Evolutionary conservation across 345 rosid genomes (phyloP), one percentile per base, ranked within the genome.

Genomic region (Garcia nutans): DNA sequence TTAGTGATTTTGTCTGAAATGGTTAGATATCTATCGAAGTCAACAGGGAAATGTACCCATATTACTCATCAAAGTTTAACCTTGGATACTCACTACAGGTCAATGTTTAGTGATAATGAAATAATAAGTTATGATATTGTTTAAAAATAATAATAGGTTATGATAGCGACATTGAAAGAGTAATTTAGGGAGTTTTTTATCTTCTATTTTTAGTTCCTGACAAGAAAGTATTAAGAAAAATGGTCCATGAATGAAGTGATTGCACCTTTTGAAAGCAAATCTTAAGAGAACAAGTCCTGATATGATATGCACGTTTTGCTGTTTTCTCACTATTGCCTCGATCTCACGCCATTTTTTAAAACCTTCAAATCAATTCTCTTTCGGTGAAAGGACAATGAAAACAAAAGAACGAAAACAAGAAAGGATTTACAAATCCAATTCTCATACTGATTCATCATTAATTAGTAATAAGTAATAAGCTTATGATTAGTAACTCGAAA

Each of bases 51-150:
- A 65, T 52, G 59, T 55, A 55, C 41, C 41, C 41, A 37, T 6
- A 23, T 33, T 37, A 23, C n/a, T 22, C 7, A 5, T 22, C 24
- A 16, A 16, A 72, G 24, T 24, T 12, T 19, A 59, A 17, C 79
- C 28, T 76, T 22, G 79, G 79, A 76, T 76, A 33, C 79, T 69
- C 79, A 60, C 33, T 69, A 45, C 67, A 69, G 22, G 58, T 68
- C 61, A 69, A 44, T 47, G 69, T 33, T 3, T 15, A 45, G 26
- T 64, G 62, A 64, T 26, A 31, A 31, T 49, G 76, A 73, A 37
- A 37, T 37, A 62, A 24, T 42, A 17, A 16, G 23, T 22, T 8
- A 24, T 72, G 66, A 47, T 49, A 31, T n/a, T n/a, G n/a, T n/a
- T n/a, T n/a, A n/a, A n/a, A n/a, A n/a, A n/a, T n/a, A 37, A 37